Percentiles rank a stretch among this genome's conserved stretches.
Evolutionary conservation across 169 alveolate genomes (phyloP).

Genomic region (Plasmodium vivax): DNA sequence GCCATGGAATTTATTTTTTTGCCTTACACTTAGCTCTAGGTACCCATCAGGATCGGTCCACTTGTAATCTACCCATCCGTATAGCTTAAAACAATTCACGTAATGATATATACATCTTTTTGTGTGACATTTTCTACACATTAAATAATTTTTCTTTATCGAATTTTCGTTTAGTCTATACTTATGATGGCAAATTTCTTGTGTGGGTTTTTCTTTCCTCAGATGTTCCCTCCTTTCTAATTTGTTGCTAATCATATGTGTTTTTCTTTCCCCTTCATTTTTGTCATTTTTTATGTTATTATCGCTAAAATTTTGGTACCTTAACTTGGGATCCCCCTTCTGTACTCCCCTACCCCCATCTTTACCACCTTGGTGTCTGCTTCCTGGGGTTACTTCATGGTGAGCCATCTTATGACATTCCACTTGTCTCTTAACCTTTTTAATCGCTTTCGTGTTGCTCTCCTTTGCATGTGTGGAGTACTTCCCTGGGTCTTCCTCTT

Average conservation of each 20-base stretch:
- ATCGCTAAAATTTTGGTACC: neutral
- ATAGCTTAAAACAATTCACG: conserved; percentile 35
- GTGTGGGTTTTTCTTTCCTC: neutral
- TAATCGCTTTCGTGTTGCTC: neutral
- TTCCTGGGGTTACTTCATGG: neutral
- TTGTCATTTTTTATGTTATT: neutral
- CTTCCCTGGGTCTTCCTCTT: neutral
- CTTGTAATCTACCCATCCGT: conserved; percentile 76
- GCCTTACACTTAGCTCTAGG: conserved; percentile 81
- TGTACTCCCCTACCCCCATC: neutral
- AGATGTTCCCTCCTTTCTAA: neutral
- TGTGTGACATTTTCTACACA: conserved; percentile 31
- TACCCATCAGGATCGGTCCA: conserved; percentile 90
- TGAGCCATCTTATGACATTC: neutral
- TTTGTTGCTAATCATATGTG: neutral
- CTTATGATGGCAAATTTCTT: conserved; percentile 23
- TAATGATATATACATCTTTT: conserved; percentile 73
- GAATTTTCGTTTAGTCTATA: conserved; percentile 37
- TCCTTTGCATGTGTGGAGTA: neutral
- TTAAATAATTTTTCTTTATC: conserved; percentile 40
- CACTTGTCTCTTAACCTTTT: neutral
- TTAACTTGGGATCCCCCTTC: neutral
- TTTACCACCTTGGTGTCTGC: neutral
- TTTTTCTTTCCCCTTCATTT: neutral
- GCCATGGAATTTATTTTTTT: conserved; percentile 77